Base-by-base conservation (phyloP, 2,329 filamentous ascomycete genomes). In the Didymella pinodella region DNA sequence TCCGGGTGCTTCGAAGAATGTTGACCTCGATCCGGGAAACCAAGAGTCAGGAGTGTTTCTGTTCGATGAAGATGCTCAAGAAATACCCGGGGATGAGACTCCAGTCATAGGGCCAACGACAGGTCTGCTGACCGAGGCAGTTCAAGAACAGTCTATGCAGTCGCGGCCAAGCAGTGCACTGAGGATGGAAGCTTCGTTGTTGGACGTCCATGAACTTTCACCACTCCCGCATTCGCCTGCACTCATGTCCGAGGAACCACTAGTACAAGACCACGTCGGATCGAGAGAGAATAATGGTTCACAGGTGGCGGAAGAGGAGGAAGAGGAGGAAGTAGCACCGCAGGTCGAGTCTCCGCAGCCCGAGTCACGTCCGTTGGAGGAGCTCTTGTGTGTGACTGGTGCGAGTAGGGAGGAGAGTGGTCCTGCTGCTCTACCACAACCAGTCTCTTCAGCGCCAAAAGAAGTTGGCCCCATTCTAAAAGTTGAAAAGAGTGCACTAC, bases 11-110 rank as follows among this genome's bases (percentile, higher is more conserved):
- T 34, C 47, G 7, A 61, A 55, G 22, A 48, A 49, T 3, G 47
- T 66, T 2, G 62, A 66, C 22, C 38, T 70, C 0, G 54, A 66
- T 43, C 58, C 65, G 0, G 62, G 61, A 2, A 61, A 61, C 12
- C 54, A 66, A 10, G 67, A 69, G 32, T 63, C 63, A 10, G 66
- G 67, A 0, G 56, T 64, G 0, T 69, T 69, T 28, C 34, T 62
- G 1, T 70, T 67, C 25, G 63, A 66, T 16, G 65, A 67, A 12
- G 58, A 52, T 50, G 59, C 57, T 4, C 47, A 55, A 11, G 57
- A 60, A 22, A 48, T 60, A 10, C 43, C 47, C 7, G 52, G 34
- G 18, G 47, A 59, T 29, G 45, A 54, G 25, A 50, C 50, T 16
- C 50, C 50, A n/a, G 6, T 51, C 16, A n/a, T 43, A 4, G 46